Base-by-base conservation (phyloP, 108 stramenopile genomes). In the Nitzschia sp. region DNA sequence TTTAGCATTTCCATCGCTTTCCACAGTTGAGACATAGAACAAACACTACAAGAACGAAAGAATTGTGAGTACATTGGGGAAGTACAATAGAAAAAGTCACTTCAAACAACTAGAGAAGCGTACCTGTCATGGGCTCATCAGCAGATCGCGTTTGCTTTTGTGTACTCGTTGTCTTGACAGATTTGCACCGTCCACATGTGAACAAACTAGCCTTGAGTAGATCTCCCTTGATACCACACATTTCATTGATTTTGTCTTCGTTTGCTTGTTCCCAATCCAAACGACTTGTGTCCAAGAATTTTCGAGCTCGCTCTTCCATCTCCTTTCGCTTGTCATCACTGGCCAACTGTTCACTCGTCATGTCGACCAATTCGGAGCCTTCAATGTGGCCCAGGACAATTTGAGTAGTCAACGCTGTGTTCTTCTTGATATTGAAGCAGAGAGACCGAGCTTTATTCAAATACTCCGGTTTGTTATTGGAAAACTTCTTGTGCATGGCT, bases 141-240 rank as follows among this genome's bases (percentile, higher is more conserved):
- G 99, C 96, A 55, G 90, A 92, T 34, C 97, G 82, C 1, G 99
- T 99, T 74, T 99, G 97, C 77, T 98, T 98, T 79, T 97, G 95
- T 14, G 94, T 95, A 71, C 95, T 93, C 9, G 93, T 92, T 8
- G 97, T 99, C 63, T 98, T 98, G 29, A 75, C 85, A 38, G 86
- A 88, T 78, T 97, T 97, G 79, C 99, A 99, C 41, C 93, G 70
- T 10, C 92, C 92, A 72, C 98, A 99, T 8, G 93, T 95, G 63
- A 98, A 99, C 53, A 95, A 67, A 68, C 79, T 81, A 11, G 94
- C 94, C 53, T 89, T 80, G 9, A 91, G 80, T 51, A 95, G 73
- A 34, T 95, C 94, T 9, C 94, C 92, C 69, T 78, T 84, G 71
- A 95, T 95, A 9, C 92, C 92, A 65, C 90, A 91, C 84, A 86